Base-by-base conservation (phyloP, 2,329 filamentous ascomycete species). In the Neospermospora avenae region DNA sequence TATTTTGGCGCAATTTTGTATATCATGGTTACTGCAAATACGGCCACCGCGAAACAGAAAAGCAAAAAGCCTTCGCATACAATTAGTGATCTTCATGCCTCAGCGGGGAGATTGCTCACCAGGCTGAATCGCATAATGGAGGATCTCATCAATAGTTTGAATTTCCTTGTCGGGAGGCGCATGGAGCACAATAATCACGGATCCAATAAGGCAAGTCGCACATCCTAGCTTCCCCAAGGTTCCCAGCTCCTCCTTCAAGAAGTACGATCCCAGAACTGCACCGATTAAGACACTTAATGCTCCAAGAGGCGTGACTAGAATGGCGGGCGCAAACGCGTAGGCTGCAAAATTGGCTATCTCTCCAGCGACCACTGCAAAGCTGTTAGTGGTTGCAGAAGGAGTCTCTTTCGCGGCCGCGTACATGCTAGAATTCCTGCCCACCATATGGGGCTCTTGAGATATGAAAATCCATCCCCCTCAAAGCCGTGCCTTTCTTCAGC, bases 281-380 rank as follows among this genome's bases (percentile, higher is more conserved):
- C 92, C 95, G 71, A 99, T 97, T 66, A 99, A 80, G 60, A 99
- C 96, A 72, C 91, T 95, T 64, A 99, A 82, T 58, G 95, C 95
- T 63, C 95, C 95, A 24, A 99, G 80, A 25, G 95, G 95, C 4
- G 95, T 99, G 42, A 99, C 95, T 56, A 99, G 83, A 76, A 99
- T 99, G n/a, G 95, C 96, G 42, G 95, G 95, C 67, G 95, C 95
- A 77, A 98, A 99, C 7, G 95, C 95, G 74, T 99, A 99, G 63
- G 95, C 95, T 54, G 93, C 93, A 74, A 99, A 99, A 76, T 99
- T 99, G 77, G 92, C 96, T 60, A 97, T 80, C 77, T 99, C 95
- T 72, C 95, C 95, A 46, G 96, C 77, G 62, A 92, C 89, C 84
- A 99, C 91, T 96, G 70, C 57, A 57, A 54, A 61, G 53, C 59